Evolutionary conservation across 805 yeast genomes (phyloP), one percentile per base, ranked within the genome.

Genomic region (Candida endomychidarum): DNA sequence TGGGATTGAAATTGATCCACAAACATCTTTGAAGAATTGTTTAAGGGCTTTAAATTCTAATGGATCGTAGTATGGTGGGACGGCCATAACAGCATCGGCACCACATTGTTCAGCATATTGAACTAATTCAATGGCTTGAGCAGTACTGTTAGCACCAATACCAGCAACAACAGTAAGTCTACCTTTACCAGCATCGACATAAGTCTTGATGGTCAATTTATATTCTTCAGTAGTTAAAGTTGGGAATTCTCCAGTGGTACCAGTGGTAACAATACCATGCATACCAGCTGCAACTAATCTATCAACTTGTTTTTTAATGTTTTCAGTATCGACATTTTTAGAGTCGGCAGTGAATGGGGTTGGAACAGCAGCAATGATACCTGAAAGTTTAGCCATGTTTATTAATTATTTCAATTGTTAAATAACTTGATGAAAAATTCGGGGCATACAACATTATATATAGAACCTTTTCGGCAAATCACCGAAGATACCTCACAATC

Each of bases 211-310:
- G 17, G 42, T 47, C n/a, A 28, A 26, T 19, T 46, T 46, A 17
- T 46, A 46, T 32, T 46, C 49, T 28, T 46, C 49, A 8, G 39
- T 34, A 9, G 47, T 42, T 14, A 46, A 37, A 9, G 49, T 28
- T 34, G 49, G 47, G 20, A 46, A 46, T 38, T 46, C 49, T 20
- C 49, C 49, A 37, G 49, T 46, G 16, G 49, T 46, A 25, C 49
- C 49, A 19, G 49, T 46, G 11, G 47, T 42, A 4, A 46, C 49
- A 16, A 46, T 18, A 27, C 49, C 49, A 22, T 46, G 42, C 19
- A 46, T 22, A 11, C 49, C 49, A 34, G 42, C 46, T 4, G 33
- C 47, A 22, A 35, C 44, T 4, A 42, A 35, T 35, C 49, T 42
- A 17, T 46, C 49, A 22, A 46, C 49, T 38, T 40, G 40, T 32